Percentiles rank a stretch among this genome's conserved stretches.
Evolutionary conservation across 257 asterid genomes (phyloP).

Genomic region (Plantago major): DNA sequence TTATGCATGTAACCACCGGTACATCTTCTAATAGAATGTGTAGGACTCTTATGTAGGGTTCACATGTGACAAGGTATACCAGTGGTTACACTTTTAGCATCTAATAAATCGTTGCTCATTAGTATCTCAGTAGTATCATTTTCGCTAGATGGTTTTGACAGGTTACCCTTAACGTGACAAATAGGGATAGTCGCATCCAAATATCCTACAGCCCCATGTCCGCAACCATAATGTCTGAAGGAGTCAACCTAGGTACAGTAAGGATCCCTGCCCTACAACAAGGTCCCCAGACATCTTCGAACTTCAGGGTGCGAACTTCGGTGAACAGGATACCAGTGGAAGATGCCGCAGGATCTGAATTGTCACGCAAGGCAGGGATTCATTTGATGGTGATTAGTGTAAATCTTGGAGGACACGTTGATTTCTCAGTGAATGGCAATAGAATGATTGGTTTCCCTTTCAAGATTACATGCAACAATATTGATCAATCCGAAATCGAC

Average conservation of each 20-base stretch:
- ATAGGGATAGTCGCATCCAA: slow-evolving; percentile 21
- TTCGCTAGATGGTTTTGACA: too few relatives aligned
- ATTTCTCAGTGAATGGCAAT: slow-evolving; percentile 23
- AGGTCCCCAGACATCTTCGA: slow-evolving; percentile 20
- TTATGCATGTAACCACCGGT: too few relatives aligned
- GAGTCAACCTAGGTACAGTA: slow-evolving; percentile 18
- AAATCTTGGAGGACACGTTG: slow-evolving; percentile 29
- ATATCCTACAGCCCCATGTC: slow-evolving; percentile 26
- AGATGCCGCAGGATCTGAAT: slow-evolving; percentile 27
- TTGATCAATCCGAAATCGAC: slow-evolving; percentile 36
- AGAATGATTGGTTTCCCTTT: slow-evolving; percentile 24
- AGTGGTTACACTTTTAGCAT: too few relatives aligned
- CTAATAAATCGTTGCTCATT: too few relatives aligned
- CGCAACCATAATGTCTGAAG: slow-evolving; percentile 23
- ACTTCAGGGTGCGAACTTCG: slow-evolving; percentile 15
- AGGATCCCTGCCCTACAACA: slow-evolving; percentile 20
- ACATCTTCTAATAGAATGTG: too few relatives aligned
- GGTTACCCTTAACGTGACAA: slow-evolving; percentile 29
- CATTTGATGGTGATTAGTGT: slow-evolving; percentile 28
- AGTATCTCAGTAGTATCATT: too few relatives aligned
- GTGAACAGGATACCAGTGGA: slow-evolving; percentile 20
- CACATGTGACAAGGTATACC: too few relatives aligned
- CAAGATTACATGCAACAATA: slow-evolving; percentile 24
- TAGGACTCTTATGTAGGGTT: too few relatives aligned
- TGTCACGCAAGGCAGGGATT: slow-evolving; percentile 11